Evolutionary conservation across 2,329 filamentous ascomycete genomes (phyloP), one percentile per base, ranked within the genome.

Genomic region (Aspergillus neoniger): DNA sequence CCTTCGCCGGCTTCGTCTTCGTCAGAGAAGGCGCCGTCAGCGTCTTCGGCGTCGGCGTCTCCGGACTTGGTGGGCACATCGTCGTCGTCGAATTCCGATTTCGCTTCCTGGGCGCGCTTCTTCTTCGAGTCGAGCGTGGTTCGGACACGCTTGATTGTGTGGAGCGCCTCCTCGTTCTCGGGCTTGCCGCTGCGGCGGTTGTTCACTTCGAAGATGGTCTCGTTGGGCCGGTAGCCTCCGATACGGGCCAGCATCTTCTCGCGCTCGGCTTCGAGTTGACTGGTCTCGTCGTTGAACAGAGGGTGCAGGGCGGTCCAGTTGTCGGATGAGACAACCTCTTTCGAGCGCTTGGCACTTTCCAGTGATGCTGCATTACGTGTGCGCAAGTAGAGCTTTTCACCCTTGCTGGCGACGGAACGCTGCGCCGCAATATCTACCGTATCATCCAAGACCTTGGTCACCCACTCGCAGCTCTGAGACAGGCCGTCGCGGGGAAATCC

Each of bases 121-220:
- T 78, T 79, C 68, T 80, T 80, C 38, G 65, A 70, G 25, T 81
- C 77, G 17, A 81, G 71, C 0, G 72, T 74, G 5, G 69, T 76
- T 19, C 79, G 77, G 21, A 81, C 74, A 48, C 77, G 74, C 56
- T 77, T 76, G 62, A 81, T 81, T 8, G 76, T 78, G 48, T 84
- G 73, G 79, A 86, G 49, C 82, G 88, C 57, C 83, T 88, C 61
- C 89, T 92, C 74, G 84, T 88, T 73, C 85, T 85, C 70, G 89
- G 85, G 71, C 90, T 84, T 82, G 65, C 90, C 89, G 41, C 88
- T 89, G 62, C 88, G 85, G 67, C 89, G 87, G 6, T 91, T 91
- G 65, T 91, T 90, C 64, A 97, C 88, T 76, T 99, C 95, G 69
- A 99, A 99, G n/a, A 99, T 91, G 0, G 94, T 98, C 77, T 99